Conservation (phyloP, 163 green algal species). For the Volvox carteri region DNA sequence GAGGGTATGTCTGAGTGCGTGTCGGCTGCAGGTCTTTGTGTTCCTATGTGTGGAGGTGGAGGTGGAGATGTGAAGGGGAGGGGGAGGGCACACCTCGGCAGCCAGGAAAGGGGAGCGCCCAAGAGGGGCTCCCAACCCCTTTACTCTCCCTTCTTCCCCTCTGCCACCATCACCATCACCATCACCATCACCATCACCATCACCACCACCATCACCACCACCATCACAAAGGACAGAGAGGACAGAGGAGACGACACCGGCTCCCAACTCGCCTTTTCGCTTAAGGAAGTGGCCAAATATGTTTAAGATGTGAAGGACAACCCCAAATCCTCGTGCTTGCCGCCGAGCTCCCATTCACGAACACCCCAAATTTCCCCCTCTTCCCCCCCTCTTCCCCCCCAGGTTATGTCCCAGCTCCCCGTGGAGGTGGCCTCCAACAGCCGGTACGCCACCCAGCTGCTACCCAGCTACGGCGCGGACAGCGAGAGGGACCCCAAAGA, state of each 20-base stretch:
- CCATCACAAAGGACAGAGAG: no score
- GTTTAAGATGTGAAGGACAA: no score
- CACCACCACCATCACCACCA: no score
- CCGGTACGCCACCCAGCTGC: slow-evolving; percentile 37
- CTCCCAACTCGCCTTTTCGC: no score
- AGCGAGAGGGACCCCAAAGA: neutral
- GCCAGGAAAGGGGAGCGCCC: no score
- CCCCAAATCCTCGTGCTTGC: no score
- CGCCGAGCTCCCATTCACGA: no score
- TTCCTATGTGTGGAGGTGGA: neutral
- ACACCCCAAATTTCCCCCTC: neutral
- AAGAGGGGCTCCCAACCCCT: no score
- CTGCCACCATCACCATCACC: no score
- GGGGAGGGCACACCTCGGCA: neutral
- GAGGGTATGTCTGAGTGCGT: slow-evolving; percentile 23
- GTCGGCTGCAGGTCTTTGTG: neutral
- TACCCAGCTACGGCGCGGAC: slow-evolving; percentile 47
- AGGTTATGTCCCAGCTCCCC: slow-evolving; percentile 58
- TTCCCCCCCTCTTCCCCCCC: neutral
- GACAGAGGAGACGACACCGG: no score
- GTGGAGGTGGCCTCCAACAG: slow-evolving; percentile 54
- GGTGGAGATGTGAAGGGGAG: neutral
- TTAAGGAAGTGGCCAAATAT: no score
- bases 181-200: no score
- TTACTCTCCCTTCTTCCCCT: neutral